A percentile compares a stretch with the other conserved stretches of the same genome.
These are phyloP conservation scores for Amanita thiersii DNA, from an alignment of 768 basidiomycete genomes.

Conservation along the genomic window DNA sequence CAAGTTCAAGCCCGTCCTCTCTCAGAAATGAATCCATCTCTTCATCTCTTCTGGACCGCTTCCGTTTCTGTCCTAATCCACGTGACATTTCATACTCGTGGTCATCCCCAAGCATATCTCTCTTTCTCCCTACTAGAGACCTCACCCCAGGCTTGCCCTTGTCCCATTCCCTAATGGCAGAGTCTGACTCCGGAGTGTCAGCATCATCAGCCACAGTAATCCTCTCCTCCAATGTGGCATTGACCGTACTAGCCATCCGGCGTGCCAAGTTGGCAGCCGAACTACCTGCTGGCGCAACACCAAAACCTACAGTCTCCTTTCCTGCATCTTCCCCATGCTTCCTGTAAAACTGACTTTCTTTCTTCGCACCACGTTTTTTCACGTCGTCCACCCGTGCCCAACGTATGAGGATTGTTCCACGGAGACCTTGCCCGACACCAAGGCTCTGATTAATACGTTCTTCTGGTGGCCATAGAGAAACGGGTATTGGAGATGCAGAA, in stretches of 20 bases:
- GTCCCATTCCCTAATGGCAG: conserved; percentile 6
- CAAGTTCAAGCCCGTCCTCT: conserved; percentile 21
- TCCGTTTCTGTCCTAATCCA: neutral
- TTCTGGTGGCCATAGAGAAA: conserved; percentile 73
- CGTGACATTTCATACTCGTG: neutral
- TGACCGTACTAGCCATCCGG: neutral
- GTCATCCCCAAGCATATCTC: neutral
- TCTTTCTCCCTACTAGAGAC: neutral
- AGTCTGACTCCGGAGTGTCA: neutral
- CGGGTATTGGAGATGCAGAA: conserved; percentile 61
- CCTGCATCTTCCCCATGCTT: conserved; percentile 45
- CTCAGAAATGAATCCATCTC: conserved; percentile 15
- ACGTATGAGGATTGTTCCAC: conserved; percentile 61
- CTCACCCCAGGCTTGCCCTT: conserved; percentile 4
- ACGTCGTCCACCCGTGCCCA: conserved; percentile 69
- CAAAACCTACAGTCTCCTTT: conserved; percentile 4
- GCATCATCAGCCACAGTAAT: conserved; percentile 12
- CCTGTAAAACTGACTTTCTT: conserved; percentile 70
- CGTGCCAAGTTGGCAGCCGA: neutral
- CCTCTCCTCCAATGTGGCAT: conserved; percentile 6
- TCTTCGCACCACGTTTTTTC: conserved; percentile 69
- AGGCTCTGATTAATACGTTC: conserved; percentile 67
- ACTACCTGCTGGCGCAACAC: conserved; percentile 2
- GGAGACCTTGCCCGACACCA: conserved; percentile 61
- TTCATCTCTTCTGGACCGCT: too few relatives aligned